phyloP scores from a whole-genome alignment of 371 early-diverging fungal genomes.

The Lichtheimia ramosa region DNA sequence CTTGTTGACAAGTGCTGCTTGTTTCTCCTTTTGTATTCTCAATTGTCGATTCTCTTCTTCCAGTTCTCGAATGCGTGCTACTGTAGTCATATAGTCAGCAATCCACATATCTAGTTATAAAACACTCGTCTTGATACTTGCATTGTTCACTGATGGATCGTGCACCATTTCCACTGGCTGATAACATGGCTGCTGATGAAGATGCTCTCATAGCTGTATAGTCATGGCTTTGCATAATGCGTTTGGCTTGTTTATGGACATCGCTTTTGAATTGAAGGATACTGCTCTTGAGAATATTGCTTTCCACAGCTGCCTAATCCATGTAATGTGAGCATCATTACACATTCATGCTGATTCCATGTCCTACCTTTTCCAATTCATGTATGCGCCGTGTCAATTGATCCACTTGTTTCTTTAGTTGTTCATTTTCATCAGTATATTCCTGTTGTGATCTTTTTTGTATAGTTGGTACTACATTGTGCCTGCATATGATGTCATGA shows the following conservation, averaged over 20 bases:
- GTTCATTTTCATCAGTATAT: constrained; percentile 69
- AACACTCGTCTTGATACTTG: not conserved
- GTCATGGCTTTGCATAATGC: constrained; percentile 46
- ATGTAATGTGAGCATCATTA: too few relatives aligned
- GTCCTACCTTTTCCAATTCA: constrained; percentile 64
- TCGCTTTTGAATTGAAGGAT: constrained; percentile 79
- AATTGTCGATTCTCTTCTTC: constrained; percentile 57
- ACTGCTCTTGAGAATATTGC: constrained; percentile 71
- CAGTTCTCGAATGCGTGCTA: constrained; percentile 46
- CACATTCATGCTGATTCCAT: too few relatives aligned
- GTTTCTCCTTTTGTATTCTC: constrained; percentile 51
- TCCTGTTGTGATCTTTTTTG: constrained; percentile 41
- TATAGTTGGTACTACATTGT: too few relatives aligned
- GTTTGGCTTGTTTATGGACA: constrained; percentile 68
- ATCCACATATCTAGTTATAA: not conserved
- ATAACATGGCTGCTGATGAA: constrained; percentile 15
- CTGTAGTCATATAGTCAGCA: constrained; percentile 6
- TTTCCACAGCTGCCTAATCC: constrained; percentile 68
- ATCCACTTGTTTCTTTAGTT: constrained; percentile 63
- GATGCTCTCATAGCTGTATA: constrained; percentile 19
- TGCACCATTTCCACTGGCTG: not conserved
- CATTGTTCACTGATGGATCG: constrained; percentile 2
- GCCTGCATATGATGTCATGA: too few relatives aligned
- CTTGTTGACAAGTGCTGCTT: constrained; percentile 62
- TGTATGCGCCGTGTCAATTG: constrained; percentile 59